phyloP scores from a whole-genome alignment of 2,329 filamentous ascomycete genomes.

The Diaporthe nobilis region DNA sequence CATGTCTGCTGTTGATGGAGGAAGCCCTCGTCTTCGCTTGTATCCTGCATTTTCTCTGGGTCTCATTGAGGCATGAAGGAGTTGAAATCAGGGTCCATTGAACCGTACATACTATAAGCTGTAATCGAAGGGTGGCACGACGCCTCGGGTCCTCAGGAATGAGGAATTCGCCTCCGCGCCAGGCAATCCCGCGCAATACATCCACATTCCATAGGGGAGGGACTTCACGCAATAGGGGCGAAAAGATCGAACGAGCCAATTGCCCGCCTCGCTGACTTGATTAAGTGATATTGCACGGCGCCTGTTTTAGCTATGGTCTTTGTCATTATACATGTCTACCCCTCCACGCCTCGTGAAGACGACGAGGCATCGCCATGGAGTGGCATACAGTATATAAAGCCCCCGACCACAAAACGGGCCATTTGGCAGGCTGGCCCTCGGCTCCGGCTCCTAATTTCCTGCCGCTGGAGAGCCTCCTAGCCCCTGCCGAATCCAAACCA shows the following conservation, averaged over 20 bases:
- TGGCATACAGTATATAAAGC: slow-evolving; percentile 2
- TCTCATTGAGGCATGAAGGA: not conserved
- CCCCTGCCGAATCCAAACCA: slow-evolving; percentile 81
- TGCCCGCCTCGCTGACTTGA: not conserved
- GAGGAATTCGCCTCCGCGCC: slow-evolving; percentile 10
- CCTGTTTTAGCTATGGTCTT: not conserved
- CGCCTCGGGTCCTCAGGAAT: slow-evolving; percentile 4
- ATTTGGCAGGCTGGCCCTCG: slow-evolving; percentile 10
- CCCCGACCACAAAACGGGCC: not conserved
- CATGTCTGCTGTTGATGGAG: slow-evolving; percentile 7
- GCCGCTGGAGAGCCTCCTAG: slow-evolving; percentile 46
- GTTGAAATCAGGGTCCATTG: not conserved
- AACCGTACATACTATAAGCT: not conserved
- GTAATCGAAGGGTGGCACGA: not conserved
- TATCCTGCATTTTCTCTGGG: slow-evolving; percentile 24
- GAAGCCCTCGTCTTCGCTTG: slow-evolving; percentile 37
- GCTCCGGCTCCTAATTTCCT: slow-evolving; percentile 33
- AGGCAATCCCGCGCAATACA: slow-evolving; percentile 5
- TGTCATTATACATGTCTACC: slow-evolving; percentile 8
- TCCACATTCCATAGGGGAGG: slow-evolving; percentile 23
- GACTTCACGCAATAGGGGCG: not conserved
- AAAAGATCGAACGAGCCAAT: not conserved
- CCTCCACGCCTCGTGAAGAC: not conserved
- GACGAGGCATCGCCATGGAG: slow-evolving; percentile 15
- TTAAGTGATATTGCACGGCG: slow-evolving; percentile 2